phyloP scores from a whole-genome alignment of 2,329 filamentous ascomycete genomes.

The Aureobasidium pullulans region DNA sequence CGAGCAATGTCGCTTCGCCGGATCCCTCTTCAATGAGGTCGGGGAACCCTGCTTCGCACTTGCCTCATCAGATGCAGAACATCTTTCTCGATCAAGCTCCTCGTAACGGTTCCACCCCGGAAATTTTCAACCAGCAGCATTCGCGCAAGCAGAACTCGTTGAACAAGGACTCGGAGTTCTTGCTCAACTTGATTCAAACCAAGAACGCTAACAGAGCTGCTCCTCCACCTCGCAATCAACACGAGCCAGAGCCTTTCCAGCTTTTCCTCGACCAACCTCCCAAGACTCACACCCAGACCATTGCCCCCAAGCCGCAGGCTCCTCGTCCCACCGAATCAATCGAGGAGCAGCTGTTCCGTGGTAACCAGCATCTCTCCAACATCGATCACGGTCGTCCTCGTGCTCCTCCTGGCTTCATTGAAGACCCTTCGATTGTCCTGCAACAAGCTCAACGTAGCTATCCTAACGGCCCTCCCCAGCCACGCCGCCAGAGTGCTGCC shows the following conservation, averaged over 20 bases:
- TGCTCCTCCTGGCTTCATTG: conserved; percentile 28
- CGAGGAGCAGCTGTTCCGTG: conserved; percentile 27
- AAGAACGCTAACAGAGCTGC: conserved; percentile 29
- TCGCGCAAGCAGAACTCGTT: conserved; percentile 41
- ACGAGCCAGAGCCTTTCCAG: conserved; percentile 28
- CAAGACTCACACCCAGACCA: conserved; percentile 20
- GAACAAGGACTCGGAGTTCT: conserved; percentile 63
- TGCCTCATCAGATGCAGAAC: conserved; percentile 10
- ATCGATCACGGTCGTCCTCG: conserved; percentile 18
- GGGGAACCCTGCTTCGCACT: conserved; percentile 1
- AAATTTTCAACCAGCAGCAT: conserved; percentile 25
- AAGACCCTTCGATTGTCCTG: conserved; percentile 24
- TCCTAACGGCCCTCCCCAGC: conserved; percentile 21
- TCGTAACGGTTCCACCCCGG: conserved; percentile 13
- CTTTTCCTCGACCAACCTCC: conserved; percentile 28
- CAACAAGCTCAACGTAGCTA: conserved; percentile 26
- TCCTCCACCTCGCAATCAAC: conserved; percentile 25
- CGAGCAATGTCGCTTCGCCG: conserved; percentile 9
- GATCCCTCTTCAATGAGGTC: conserved; percentile 3
- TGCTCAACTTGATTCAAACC: conserved; percentile 73
- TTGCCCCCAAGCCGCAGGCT: conserved; percentile 30
- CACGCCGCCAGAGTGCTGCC: conserved; percentile 18
- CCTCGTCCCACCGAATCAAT: conserved; percentile 27
- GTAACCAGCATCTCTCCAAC: conserved; percentile 6
- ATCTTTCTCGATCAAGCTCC: conserved; percentile 11